Conservation (phyloP, 1,284 basidiomycete genomes). For the Trichosporon sp. region DNA sequence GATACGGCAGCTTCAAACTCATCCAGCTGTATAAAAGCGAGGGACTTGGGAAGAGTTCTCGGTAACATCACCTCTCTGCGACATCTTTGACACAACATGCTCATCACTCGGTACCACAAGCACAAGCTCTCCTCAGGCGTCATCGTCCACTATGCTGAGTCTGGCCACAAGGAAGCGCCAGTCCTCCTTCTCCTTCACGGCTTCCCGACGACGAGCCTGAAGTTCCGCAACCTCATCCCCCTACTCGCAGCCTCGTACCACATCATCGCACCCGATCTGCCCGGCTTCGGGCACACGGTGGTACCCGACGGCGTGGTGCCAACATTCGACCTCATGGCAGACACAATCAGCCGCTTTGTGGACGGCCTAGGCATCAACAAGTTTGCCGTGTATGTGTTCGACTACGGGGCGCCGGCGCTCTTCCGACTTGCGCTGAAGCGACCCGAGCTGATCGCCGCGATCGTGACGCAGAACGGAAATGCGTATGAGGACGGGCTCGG, state of each 20-base stretch:
- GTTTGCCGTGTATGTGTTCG: constrained; percentile 53
- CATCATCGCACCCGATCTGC: constrained; percentile 54
- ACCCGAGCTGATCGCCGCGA: constrained; percentile 50
- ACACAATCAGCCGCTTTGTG: constrained; percentile 49
- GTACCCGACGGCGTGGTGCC: constrained; percentile 47
- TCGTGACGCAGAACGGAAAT: constrained; percentile 54
- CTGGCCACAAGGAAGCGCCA: constrained; percentile 41
- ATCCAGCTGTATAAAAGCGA: not conserved
- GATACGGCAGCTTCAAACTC: not conserved
- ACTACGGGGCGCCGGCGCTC: constrained; percentile 53
- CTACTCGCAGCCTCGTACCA: constrained; percentile 49
- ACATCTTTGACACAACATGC: not conserved
- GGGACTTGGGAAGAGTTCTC: not conserved
- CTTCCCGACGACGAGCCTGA: constrained; percentile 52
- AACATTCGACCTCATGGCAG: constrained; percentile 50
- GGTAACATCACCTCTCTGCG: not conserved
- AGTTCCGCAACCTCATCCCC: constrained; percentile 53
- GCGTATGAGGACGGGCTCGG: constrained; percentile 53
- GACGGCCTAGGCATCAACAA: constrained; percentile 47
- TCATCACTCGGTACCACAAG: not conserved
- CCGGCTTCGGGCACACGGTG: constrained; percentile 53
- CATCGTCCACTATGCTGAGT: constrained; percentile 50
- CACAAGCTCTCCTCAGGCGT: constrained; percentile 16
- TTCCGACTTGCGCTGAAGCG: constrained; percentile 50
- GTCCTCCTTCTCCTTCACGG: constrained; percentile 53